phyloP scores from a whole-genome alignment of 2,329 filamentous ascomycete genomes.

The Apiospora rasikravindrae region DNA sequence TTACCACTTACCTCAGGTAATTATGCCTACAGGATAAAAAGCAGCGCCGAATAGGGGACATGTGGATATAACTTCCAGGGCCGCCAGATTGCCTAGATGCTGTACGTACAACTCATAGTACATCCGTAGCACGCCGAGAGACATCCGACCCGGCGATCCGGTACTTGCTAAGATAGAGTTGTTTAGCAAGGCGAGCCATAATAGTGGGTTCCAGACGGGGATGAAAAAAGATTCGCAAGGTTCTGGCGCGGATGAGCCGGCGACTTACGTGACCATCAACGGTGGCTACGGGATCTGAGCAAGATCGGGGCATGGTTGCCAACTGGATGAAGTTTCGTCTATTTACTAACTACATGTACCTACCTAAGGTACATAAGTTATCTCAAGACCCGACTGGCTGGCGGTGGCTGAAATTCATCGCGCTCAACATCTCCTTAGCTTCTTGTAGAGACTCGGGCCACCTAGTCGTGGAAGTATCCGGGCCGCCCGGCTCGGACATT shows the following conservation, averaged over 20 bases:
- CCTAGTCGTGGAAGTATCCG: not conserved
- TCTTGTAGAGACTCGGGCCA: not conserved
- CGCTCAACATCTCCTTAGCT: not conserved
- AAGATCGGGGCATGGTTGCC: not conserved
- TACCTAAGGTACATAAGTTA: not conserved
- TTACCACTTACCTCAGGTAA: too few relatives aligned
- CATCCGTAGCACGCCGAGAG: not conserved
- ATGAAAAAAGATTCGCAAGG: not conserved
- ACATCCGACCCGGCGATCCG: slow-evolving; percentile 4
- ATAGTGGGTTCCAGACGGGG: not conserved
- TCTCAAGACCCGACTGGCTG: not conserved
- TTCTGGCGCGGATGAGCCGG: not conserved
- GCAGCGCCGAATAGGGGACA: not conserved
- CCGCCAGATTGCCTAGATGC: not conserved
- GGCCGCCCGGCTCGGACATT: not conserved
- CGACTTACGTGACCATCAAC: not conserved
- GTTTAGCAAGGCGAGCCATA: not conserved
- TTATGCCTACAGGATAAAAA: not conserved
- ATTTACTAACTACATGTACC: not conserved
- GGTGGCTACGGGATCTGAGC: not conserved
- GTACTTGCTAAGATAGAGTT: slow-evolving; percentile 4
- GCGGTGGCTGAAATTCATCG: not conserved
- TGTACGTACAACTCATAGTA: not conserved
- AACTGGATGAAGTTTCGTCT: not conserved
- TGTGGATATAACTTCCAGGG: not conserved